Percentiles rank a stretch among this genome's conserved stretches.
Conservation (phyloP, 1,284 basidiomycete genomes). For the Dichomitus squalens region DNA sequence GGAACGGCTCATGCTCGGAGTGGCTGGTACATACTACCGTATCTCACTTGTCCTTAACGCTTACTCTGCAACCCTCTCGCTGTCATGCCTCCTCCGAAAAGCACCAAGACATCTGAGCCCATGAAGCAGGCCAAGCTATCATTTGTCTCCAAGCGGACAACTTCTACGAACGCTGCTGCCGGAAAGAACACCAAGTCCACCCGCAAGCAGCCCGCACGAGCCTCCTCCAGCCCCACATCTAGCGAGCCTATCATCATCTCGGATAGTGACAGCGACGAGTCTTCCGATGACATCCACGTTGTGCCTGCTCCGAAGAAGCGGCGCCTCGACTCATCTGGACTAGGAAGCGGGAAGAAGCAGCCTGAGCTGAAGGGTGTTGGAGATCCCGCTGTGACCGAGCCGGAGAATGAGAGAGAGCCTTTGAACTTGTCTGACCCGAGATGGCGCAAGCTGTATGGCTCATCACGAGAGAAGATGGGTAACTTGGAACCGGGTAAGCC, state of each 20-base stretch:
- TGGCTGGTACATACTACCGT: no score
- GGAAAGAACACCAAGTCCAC: conserved; percentile 9
- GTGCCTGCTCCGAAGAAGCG: conserved; percentile 13
- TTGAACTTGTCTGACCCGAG: conserved; percentile 48
- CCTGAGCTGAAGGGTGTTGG: neutral
- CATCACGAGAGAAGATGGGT: conserved; percentile 58
- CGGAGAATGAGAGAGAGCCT: conserved; percentile 28
- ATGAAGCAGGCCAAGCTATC: conserved; percentile 22
- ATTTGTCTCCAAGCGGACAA: conserved; percentile 21
- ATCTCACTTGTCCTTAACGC: no score
- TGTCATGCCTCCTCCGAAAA: conserved; percentile 5
- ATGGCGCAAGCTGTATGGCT: conserved; percentile 52
- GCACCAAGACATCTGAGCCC: neutral
- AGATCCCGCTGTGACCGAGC: neutral
- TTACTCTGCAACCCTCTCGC: no score
- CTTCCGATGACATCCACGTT: conserved; percentile 4
- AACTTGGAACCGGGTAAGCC: conserved; percentile 60
- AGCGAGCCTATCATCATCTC: conserved; percentile 12
- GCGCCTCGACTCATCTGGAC: neutral
- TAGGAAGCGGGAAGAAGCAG: conserved; percentile 12
- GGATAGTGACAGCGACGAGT: conserved; percentile 9
- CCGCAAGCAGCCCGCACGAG: conserved; percentile 5
- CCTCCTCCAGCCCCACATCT: conserved; percentile 9
- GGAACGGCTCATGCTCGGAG: no score
- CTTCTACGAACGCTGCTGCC: conserved; percentile 6